Evolutionary conservation across 106 monocot species (phyloP), one percentile per base, ranked within the genome.

Genomic region (Phalaenopsis aphrodite): DNA sequence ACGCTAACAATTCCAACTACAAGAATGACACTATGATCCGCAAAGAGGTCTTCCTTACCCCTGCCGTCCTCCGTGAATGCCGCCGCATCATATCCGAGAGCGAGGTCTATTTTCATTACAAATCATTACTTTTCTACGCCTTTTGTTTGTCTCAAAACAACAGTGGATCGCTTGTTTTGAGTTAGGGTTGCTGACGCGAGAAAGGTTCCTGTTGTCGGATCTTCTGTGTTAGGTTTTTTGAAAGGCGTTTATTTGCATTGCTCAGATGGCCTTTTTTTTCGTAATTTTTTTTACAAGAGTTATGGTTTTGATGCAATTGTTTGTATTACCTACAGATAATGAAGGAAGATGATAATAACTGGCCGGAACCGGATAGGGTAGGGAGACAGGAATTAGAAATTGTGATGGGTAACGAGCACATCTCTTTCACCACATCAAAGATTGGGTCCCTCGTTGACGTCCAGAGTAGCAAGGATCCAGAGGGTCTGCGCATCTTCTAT

Each of bases 11-110:
- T 83, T 96, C 96, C 67, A 96, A 96, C 89, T 96, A 96, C 91
- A 96, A 96, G 87, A 96, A 96, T 88, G 96, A 96, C 81, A 96
- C 96, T 83, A 96, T 96, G 89, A 96, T 96, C 86, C 96, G 96
- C 83, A 96, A 93, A 83, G 96, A 96, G 88, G 89, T 96, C 76
- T 96, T 91, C 88, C 81, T 96, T 82, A 88, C 91, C 56, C 90
- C 93, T n/a, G 82, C 93, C 55, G 93, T 93, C 57, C 84, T 93
- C 68, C 93, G 93, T 77, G 96, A 96, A 84, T 93, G 91, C 91
- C 91, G 91, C 81, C 88, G 96, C 75, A 90, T 96, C 84, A 96
- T 96, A 80, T 69, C 89, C 37, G 93, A 96, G 5, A 88, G 88
- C 82, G 96, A 96, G 91, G 96, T 93, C 2, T 39, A 5, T 71